Base-by-base conservation (phyloP, 192 early-diverging fungal species). In the Entomortierella parvispora region DNA sequence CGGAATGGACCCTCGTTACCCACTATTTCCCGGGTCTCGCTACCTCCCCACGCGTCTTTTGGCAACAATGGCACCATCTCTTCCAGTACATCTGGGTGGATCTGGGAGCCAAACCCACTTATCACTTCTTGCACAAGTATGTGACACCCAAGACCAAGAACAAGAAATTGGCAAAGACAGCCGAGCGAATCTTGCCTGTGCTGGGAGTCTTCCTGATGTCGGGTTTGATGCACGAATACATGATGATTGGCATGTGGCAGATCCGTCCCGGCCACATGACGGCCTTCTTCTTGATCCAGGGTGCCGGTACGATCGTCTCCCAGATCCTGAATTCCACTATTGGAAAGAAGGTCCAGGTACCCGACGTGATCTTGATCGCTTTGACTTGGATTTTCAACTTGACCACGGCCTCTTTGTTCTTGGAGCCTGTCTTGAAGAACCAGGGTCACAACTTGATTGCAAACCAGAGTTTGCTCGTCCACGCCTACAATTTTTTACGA, bases 181-280 rank as follows among this genome's bases (percentile, higher is more conserved):
- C 58, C 14, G 74, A 77, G 46, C 12, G 45, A 49, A 55, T 59
- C n/a, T 15, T 77, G 14, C 74, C 74, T 7, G 63, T 77, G 26
- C 63, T 77, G 65, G 74, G 65, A 14, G 74, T 77, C 32, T 77
- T 77, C 25, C 47, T 77, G 54, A 77, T 77, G 74, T 77, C 74
- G 9, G 74, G 74, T 10, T 44, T 77, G 65, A 59, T 64, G 74
- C 74, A 77, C 55, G 74, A 77, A 61, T 68, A 58, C 54, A 68
- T 77, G 31, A 42, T 77, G 29, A 22, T 63, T 23, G 53, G 51
- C 15, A 63, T 68, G 74, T 77, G 59, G 58, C 65, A 77, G 31
- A 32, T 32, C 8, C 56, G 65, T 15, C 52, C 56, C 8, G 72
- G 72, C 4, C 45, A 33, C 22, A 76, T 76, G 72, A 76, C 72